Base-by-base conservation (phyloP, 1,284 basidiomycete species). In the Violaceomyces palustris region DNA sequence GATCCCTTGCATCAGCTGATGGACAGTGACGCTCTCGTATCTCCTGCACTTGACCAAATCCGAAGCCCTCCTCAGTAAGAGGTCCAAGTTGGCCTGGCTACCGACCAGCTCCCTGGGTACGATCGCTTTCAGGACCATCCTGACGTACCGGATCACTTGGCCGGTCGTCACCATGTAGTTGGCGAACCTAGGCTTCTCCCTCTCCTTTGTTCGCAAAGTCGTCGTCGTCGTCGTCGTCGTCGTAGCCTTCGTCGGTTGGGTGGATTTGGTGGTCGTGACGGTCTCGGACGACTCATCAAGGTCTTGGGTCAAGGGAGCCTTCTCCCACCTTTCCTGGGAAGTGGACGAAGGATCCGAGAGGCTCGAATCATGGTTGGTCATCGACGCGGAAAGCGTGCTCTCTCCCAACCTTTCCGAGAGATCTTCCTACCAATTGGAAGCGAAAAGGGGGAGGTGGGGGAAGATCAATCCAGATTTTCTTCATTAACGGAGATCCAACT, bases 71-170 rank as follows among this genome's bases (percentile, higher is more conserved):
- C 88, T 65, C 42, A 83, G 74, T 6, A 91, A 70, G 3, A 82
- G 56, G 36, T 80, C 77, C 35, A 83, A 79, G 68, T 97, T 98
- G 36, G 74, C 74, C 18, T 78, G 72, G 15, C 82, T 84, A 3
- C 93, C 93, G 82, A 89, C 87, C 39, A 94, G 79, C 4, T 78
- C 78, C 14, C 79, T 77, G 0, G 91, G 87, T 30, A 97, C 81
- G 3, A 94, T 79, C 1, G 77, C 69, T 29, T 82, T 81, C 0
- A 88, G 82, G 18, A 86, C 78, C 0, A 81, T 23, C 3, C 43
- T 45, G 35, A 55, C 45, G 21, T 50, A 72, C 41, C 56, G 59
- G 3, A 54, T 30, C 32, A 45, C 87, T 83, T 77, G 88, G 81
- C 18, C 76, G 54, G 53, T 40, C 2, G 82, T 74, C 56, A 85